A percentile compares a stretch with the other conserved stretches of the same genome.
phyloP scores from a whole-genome alignment of 108 stramenopile species.

The Nannochloropsis salina region DNA sequence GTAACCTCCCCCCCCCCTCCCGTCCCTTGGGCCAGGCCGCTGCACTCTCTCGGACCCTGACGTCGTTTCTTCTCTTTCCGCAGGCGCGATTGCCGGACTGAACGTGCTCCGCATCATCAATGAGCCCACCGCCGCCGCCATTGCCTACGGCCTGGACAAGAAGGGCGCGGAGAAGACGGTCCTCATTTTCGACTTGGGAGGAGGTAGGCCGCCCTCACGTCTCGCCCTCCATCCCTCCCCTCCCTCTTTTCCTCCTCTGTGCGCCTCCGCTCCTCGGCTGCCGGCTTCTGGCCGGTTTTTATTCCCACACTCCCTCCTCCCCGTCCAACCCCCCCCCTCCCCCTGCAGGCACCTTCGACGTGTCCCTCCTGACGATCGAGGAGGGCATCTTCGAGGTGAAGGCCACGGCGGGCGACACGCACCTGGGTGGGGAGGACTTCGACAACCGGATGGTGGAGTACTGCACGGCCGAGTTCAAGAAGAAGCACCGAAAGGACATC shows the following conservation, averaged over 20 bases:
- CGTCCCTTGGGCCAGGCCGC: background rate
- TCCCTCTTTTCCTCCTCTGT: background rate
- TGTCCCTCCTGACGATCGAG: conserved; percentile 94
- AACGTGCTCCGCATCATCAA: conserved; percentile 99
- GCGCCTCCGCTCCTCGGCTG: background rate
- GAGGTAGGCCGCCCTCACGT: conserved; percentile 42
- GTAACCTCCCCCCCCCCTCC: background rate
- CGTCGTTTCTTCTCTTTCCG: background rate
- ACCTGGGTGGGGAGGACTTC: conserved; percentile 99
- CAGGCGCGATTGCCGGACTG: conserved; percentile 79
- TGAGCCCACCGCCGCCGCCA: conserved; percentile 99
- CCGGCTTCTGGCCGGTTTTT: background rate
- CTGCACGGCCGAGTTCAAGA: conserved; percentile 49
- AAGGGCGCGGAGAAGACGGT: conserved; percentile 77
- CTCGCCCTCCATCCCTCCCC: background rate
- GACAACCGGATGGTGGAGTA: conserved; percentile 79
- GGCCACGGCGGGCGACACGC: conserved; percentile 98
- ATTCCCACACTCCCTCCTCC: background rate
- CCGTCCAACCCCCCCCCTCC: background rate
- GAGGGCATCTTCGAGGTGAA: conserved; percentile 99
- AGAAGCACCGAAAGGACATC: conserved; percentile 85
- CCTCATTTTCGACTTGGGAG: conserved; percentile 93
- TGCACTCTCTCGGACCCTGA: background rate
- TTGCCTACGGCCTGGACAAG: conserved; percentile 95
- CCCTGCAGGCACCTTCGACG: conserved; percentile 77